Evolutionary conservation across 768 basidiomycete genomes (phyloP), one percentile per base, ranked within the genome.

Genomic region (Boletus rubescentipes): DNA sequence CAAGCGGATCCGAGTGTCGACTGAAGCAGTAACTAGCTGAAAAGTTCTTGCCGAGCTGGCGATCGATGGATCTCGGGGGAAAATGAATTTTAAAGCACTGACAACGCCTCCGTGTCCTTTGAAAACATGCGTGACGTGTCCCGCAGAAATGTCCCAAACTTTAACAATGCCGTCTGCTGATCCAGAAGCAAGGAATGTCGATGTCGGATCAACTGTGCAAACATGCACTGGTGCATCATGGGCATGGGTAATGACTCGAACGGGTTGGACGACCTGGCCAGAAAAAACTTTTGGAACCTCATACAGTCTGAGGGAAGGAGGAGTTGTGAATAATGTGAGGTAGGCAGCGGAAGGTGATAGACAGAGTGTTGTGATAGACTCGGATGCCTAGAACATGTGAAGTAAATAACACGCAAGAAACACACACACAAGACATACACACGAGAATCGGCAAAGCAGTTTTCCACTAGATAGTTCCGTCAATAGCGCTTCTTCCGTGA

Each of bases 81-180:
- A 91, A 68, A 87, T 89, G 73, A 95, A 99, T 23, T 81, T 75
- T 55, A 98, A 75, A 15, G 96, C 94, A 60, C 89, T 91, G 67
- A 99, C 87, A 55, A 97, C 91, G n/a, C 97, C 97, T 5, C 95
- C 97, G 67, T 98, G 97, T 2, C 95, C 96, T 64, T 89, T 90
- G 79, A 96, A 93, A 12, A 94, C 80, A 69, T 99, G 97, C 0
- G 97, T 99, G 31, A 91, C 83, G 67, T 87, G 94, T 32, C 93
- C 95, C 23, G 86, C 86, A 4, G 78, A 72, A 42, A 94, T 85
- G 68, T 97, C 88, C 94, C 94, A 98, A 10, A 99, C 92, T 75
- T 98, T 98, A 41, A 98, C 97, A 31, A 91, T 81, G 21, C 97
- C 96, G 60, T 99, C 97, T 8, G 96, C 93, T 11, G 96, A 90